Evolutionary conservation across 805 yeast genomes (phyloP), one percentile per base, ranked within the genome.

Genomic region (Metschnikowia vanudenii): DNA sequence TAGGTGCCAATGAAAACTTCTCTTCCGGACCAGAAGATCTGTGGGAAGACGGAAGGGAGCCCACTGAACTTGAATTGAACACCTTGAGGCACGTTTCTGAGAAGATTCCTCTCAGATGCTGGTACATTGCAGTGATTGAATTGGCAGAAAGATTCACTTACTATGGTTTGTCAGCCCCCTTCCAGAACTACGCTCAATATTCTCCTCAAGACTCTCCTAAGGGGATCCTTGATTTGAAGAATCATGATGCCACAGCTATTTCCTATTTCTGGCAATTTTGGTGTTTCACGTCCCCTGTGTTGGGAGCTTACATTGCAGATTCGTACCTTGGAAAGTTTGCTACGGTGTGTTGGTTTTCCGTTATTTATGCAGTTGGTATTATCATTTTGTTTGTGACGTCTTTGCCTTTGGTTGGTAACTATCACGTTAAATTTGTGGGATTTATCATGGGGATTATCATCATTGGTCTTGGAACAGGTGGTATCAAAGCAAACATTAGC

Each of bases 381-480:
- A 68, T 84, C 41, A 67, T 87, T 46, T 71, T 87, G 41, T 80
- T 85, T 58, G 68, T 82, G 43, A 85, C 92, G 28, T 82, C 91
- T 8, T 63, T 85, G 37, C 91, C 89, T 19, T 68, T 75, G 13
- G 71, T 82, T 32, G 68, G 76, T 30, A 62, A 63, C 22, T 62
- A 65, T 34, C 68, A 70, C 12, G 76, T 80, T 26, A 80, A 86
- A 30, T 62, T 80, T 39, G 89, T 81, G 51, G 91, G 91, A 37
- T 79, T 81, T 47, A 59, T 78, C 39, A 68, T 71, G 37, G 76
- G 80, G 24, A 75, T 81, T 62, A 64, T 81, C 45, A 62, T 80
- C 42, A 78, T 87, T 56, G 92, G 92, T 56, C 55, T 84, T 30
- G 92, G 88, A 37, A 82, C 94, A 26, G 94, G 94, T 59, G 84